A percentile compares a stretch with the other conserved stretches of the same genome.
These are phyloP conservation scores for Rhodotorula taiwanensis DNA, from an alignment of 768 basidiomycete species.

Conservation along the genomic window DNA sequence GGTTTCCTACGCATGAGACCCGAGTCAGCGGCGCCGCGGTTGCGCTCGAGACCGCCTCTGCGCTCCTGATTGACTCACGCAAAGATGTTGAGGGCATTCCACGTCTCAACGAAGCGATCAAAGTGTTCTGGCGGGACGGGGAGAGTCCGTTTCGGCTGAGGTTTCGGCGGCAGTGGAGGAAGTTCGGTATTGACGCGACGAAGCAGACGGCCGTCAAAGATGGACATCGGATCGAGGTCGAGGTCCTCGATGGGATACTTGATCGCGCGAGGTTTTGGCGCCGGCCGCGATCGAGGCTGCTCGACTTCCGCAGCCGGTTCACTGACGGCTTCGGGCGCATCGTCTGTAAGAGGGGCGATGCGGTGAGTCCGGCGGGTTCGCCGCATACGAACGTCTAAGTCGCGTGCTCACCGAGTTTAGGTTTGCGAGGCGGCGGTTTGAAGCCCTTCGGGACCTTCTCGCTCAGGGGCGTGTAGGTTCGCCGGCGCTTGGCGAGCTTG, in stretches of 20 bases:
- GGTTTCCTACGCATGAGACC: conserved; percentile 63
- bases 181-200: conserved; percentile 33
- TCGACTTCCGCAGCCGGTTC: too few species aligned
- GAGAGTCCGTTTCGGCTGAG: conserved; percentile 17
- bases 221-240: conserved; percentile 54
- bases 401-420: too few species aligned
- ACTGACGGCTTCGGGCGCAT: too few species aligned
- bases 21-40: too few species aligned
- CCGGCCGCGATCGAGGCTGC: neutral
- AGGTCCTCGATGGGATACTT: conserved; percentile 91
- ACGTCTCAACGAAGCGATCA: conserved; percentile 79
- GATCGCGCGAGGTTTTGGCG: conserved; percentile 64
- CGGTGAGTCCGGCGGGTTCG: neutral
- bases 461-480: too few species aligned
- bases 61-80: conserved; percentile 61
- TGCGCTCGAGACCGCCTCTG: neutral
- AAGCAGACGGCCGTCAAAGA: conserved; percentile 38
- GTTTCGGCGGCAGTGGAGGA: conserved; percentile 36
- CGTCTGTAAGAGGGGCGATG: neutral
- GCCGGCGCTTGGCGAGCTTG: conserved; percentile 52
- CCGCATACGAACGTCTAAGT: neutral
- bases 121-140: conserved; percentile 50
- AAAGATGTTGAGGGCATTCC: conserved; percentile 90
- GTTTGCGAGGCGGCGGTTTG: too few species aligned
- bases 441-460: too few species aligned